A percentile compares a stretch with the other conserved stretches of the same genome.
These are phyloP conservation scores for Escovopsis sp. DNA, from an alignment of 2,329 filamentous ascomycete species.

Conservation along the genomic window DNA sequence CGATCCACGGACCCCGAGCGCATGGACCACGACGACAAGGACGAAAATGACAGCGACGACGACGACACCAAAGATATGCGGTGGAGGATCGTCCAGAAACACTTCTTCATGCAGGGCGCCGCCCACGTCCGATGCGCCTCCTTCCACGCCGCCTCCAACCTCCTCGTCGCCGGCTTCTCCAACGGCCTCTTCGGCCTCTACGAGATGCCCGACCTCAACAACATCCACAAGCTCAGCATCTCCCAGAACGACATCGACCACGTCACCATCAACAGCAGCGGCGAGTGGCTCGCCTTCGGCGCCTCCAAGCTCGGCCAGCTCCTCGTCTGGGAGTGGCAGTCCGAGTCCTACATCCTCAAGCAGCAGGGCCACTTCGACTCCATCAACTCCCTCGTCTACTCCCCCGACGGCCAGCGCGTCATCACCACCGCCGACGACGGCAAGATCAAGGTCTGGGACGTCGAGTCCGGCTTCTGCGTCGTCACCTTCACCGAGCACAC, in stretches of 20 bases:
- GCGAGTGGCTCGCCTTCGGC: slow-evolving; percentile 94
- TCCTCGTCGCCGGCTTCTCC: slow-evolving; percentile 94
- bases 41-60: slow-evolving; percentile 42
- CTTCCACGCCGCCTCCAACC: slow-evolving; percentile 71
- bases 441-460: slow-evolving; percentile 97
- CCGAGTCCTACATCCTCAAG: slow-evolving; percentile 95
- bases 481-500: slow-evolving; percentile 97
- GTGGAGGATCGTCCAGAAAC: slow-evolving; percentile 81
- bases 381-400: slow-evolving; percentile 86
- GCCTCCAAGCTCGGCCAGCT: slow-evolving; percentile 90
- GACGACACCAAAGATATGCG: slow-evolving; percentile 51
- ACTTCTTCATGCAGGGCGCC: slow-evolving; percentile 88
- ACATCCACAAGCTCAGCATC: slow-evolving; percentile 84
- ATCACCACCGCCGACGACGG: slow-evolving; percentile 92
- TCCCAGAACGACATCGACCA: slow-evolving; percentile 95
- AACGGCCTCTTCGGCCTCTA: slow-evolving; percentile 89
- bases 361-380: slow-evolving; percentile 95
- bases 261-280: slow-evolving; percentile 83
- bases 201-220: slow-evolving; percentile 89
- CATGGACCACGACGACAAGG: slow-evolving; percentile 33
- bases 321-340: slow-evolving; percentile 99
- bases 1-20: slow-evolving; percentile 41
- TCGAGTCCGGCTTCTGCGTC: slow-evolving; percentile 90
- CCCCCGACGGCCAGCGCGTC: slow-evolving; percentile 82
- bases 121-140: slow-evolving; percentile 79